Base-by-base conservation (phyloP, 176 grass and related monocot species). In the Aegilops speltoides region DNA sequence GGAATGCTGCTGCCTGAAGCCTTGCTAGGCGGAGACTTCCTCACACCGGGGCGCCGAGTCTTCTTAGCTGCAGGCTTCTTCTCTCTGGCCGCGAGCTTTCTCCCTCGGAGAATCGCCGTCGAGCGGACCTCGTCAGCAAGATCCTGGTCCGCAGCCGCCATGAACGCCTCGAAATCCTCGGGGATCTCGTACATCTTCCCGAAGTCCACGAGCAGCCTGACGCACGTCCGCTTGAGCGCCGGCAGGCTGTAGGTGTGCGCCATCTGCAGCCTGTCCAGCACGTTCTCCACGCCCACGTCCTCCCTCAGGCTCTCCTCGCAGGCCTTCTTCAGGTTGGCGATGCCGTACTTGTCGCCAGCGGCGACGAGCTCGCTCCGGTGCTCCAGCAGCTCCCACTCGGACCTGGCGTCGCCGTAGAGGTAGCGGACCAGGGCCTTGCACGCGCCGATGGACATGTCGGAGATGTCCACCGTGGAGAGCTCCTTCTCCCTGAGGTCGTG, bases 401-500 rank as follows among this genome's bases (percentile, higher is more conserved):
- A 66, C 5, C 13, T 1, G 7, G 65, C 6, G 2, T 31, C 65
- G 29, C 65, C 65, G 29, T 92, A 95, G 25, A 95, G 85, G 86
- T 89, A 95, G 67, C 84, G 64, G 48, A 95, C 70, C 48, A 95
- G 86, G 46, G 82, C 82, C 69, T 57, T 82, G 78, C 89, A 95
- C 11, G 82, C 73, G 5, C 73, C 75, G 2, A 88, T 38, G 11
- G 87, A 88, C 93, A 95, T 95, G 85, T 95, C 93, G 3, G 88
- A 66, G 24, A 92, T 95, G 36, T 92, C 79, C 31, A 95, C 77
- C 1, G 80, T 60, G 38, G 93, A 92, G 29, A 83, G 79, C 45
- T 84, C 84, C 65, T 88, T 95, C 84, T 95, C 90, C 81, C 79
- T 90, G 38, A 95, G 87, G 73, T 88, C 29, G 82, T 92, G 88